These are phyloP conservation scores for Vachellia collinsii DNA, from an alignment of 306 rosid genomes.

Conservation along the genomic window DNA sequence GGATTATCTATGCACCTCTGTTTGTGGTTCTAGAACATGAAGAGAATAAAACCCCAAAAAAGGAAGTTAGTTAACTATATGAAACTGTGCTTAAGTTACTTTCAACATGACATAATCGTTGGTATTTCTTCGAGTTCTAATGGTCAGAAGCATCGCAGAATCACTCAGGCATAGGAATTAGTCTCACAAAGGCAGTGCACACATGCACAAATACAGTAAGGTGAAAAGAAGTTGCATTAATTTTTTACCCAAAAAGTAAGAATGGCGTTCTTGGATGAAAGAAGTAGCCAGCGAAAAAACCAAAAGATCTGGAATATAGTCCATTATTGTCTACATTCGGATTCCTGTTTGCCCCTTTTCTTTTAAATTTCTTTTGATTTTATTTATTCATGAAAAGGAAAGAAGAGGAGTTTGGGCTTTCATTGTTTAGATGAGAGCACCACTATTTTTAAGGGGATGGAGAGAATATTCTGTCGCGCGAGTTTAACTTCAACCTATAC, in stretches of 20 bases:
- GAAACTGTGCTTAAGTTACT: constrained; percentile 21
- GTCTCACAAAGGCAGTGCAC: constrained; percentile 28
- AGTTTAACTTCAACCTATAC: not conserved
- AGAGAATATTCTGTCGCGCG: not conserved
- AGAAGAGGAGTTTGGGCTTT: not conserved
- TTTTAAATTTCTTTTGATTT: not conserved
- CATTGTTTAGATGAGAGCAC: not conserved
- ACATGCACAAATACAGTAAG: constrained; percentile 37
- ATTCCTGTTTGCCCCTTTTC: not conserved
- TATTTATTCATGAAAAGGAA: not conserved
- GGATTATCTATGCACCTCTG: constrained; percentile 18
- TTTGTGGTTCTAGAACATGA: constrained; percentile 34
- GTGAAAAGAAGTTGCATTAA: constrained; percentile 32
- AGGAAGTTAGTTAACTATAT: not conserved
- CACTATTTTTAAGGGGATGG: not conserved
- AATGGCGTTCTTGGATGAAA: constrained; percentile 1
- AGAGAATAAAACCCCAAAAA: constrained; percentile 12
- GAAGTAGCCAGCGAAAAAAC: not conserved
- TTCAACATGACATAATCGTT: not conserved
- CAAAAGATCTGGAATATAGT: not conserved
- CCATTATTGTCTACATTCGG: constrained; percentile 2
- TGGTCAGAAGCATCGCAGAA: constrained; percentile 21
- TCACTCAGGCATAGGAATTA: constrained; percentile 30
- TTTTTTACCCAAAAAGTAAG: constrained; percentile 16
- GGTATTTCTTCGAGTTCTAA: constrained; percentile 21